A percentile compares a stretch with the other conserved stretches of the same genome.
Conservation (phyloP, 108 stramenopile genomes). For the Discostella pseudostelligera region DNA sequence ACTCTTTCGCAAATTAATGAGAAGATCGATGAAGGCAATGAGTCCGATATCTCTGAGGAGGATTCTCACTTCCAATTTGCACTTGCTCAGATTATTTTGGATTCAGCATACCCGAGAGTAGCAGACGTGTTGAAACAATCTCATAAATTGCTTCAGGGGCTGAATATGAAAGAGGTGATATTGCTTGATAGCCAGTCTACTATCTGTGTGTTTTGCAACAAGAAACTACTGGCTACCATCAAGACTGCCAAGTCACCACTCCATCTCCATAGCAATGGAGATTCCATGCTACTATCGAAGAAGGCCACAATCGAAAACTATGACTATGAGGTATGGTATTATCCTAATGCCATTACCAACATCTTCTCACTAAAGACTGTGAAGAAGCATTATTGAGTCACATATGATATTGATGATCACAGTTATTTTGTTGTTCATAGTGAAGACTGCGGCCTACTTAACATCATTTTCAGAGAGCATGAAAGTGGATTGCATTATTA, state of each 20-base stretch:
- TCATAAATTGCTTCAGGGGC: neutral
- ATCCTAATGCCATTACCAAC: neutral
- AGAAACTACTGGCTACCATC: neutral
- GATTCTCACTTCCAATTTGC: conserved; percentile 11
- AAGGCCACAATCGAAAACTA: neutral
- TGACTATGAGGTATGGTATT: neutral
- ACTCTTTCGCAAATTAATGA: neutral
- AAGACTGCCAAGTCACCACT: neutral
- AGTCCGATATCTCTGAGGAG: neutral
- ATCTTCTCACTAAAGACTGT: conserved; percentile 4
- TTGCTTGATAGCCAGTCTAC: neutral
- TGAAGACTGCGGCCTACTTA: neutral
- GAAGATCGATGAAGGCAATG: neutral
- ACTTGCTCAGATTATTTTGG: neutral
- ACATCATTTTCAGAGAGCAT: neutral
- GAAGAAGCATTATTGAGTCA: conserved; percentile 9
- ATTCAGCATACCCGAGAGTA: neutral
- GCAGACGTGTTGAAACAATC: neutral
- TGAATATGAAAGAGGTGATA: neutral
- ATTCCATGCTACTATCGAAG: neutral
- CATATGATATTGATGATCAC: neutral
- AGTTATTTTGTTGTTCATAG: neutral
- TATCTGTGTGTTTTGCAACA: neutral
- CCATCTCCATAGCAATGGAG: neutral
- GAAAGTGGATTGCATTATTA: neutral